phyloP scores from a whole-genome alignment of 768 basidiomycete genomes.

The Lactifluus pinguis region DNA sequence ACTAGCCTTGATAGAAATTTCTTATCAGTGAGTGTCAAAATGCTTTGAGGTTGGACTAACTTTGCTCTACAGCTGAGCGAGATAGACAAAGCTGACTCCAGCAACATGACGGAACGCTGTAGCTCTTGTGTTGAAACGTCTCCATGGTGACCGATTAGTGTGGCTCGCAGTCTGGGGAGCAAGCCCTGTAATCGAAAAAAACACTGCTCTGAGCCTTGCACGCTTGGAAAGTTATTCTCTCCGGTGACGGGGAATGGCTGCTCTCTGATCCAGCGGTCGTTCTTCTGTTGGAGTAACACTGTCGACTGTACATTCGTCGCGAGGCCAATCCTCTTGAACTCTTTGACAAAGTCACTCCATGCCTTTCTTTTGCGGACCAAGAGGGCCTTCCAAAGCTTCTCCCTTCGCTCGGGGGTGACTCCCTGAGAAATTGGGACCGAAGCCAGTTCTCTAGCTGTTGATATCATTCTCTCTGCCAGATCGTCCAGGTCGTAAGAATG shows the following conservation, averaged over 20 bases:
- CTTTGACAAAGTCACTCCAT: conserved; percentile 85
- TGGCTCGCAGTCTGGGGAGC: conserved; percentile 56
- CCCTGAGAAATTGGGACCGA: conserved; percentile 34
- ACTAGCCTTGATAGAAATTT: conserved; percentile 1
- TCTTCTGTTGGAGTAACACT: conserved; percentile 44
- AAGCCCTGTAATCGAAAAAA: conserved; percentile 52
- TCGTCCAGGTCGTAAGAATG: conserved; percentile 41
- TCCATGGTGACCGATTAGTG: conserved; percentile 59
- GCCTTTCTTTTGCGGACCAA: conserved; percentile 81
- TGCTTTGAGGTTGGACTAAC: conserved; percentile 37
- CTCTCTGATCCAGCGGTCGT: conserved; percentile 55
- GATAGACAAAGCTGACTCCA: conserved; percentile 70
- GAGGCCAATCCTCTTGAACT: conserved; percentile 73
- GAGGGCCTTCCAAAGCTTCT: conserved; percentile 62
- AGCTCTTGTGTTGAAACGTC: conserved; percentile 86
- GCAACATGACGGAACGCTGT: conserved; percentile 62
- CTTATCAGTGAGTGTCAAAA: not conserved
- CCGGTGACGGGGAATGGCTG: conserved; percentile 37
- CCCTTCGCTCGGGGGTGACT: conserved; percentile 40
- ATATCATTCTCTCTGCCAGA: conserved; percentile 54
- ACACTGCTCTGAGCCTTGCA: conserved; percentile 49
- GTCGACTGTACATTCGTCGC: conserved; percentile 64
- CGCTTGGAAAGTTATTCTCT: conserved; percentile 9
- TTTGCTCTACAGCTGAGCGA: conserved; percentile 52
- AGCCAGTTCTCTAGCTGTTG: conserved; percentile 49